These are phyloP conservation scores for Fraxinus velutina DNA, from an alignment of 305 asterid species.

Conservation along the genomic window DNA sequence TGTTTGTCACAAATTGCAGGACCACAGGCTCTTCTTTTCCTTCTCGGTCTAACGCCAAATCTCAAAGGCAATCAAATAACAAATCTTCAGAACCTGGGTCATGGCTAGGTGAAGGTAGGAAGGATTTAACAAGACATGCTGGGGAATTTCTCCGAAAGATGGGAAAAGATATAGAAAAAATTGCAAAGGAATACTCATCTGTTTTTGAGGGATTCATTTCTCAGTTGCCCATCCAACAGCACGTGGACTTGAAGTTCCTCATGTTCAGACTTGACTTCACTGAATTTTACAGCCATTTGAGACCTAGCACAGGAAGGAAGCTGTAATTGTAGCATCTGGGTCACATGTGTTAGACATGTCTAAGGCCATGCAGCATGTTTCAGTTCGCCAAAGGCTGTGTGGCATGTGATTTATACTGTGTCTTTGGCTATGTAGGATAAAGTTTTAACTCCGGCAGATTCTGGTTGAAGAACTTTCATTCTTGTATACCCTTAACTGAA, in stretches of 20 bases:
- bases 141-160: constrained; percentile 69
- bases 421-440: constrained; percentile 22
- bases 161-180: constrained; percentile 77
- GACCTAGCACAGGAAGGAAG: constrained; percentile 49
- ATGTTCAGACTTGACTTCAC: constrained; percentile 92
- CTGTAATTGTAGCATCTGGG: constrained; percentile 35
- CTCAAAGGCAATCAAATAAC: constrained; percentile 45
- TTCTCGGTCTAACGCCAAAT: constrained; percentile 49
- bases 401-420: constrained; percentile 20
- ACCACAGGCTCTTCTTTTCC: constrained; percentile 41
- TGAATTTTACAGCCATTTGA: constrained; percentile 72
- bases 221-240: constrained; percentile 80
- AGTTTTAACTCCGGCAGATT: background rate
- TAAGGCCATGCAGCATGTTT: constrained; percentile 20
- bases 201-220: constrained; percentile 86
- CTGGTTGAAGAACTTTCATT: constrained; percentile 14
- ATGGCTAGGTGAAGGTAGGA: constrained; percentile 94
- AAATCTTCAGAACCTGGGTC: constrained; percentile 61
- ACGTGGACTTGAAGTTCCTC: constrained; percentile 87
- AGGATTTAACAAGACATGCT: constrained; percentile 75
- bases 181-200: constrained; percentile 74
- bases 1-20: constrained; percentile 44
- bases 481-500: constrained; percentile 33
- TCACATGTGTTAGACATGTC: constrained; percentile 8
- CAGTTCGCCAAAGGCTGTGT: constrained; percentile 27